Percentiles rank a stretch among this genome's conserved stretches.
Conservation (phyloP, 768 basidiomycete genomes). For the Coprinopsis strossmayeri region DNA sequence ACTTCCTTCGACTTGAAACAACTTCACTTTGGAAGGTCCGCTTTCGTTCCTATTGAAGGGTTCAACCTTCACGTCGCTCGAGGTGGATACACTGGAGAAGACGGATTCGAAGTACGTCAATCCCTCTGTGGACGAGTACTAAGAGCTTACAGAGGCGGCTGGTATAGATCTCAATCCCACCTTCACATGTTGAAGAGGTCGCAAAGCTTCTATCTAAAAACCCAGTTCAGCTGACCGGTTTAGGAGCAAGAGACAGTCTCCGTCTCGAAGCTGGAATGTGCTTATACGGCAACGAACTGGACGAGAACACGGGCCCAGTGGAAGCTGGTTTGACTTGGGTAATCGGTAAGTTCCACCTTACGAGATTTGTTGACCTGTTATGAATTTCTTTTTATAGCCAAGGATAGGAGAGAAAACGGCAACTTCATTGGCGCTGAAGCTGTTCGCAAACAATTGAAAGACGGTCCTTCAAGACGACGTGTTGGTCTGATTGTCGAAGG, state of each 20-base stretch:
- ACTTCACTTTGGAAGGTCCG: constrained; percentile 81
- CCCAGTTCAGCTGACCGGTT: constrained; percentile 77
- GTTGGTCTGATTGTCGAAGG: constrained; percentile 81
- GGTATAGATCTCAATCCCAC: constrained; percentile 91
- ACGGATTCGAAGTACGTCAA: constrained; percentile 81
- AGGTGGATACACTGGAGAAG: constrained; percentile 97
- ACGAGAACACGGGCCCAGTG: constrained; percentile 79
- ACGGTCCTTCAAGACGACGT: constrained; percentile 70
- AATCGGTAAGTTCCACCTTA: constrained; percentile 53
- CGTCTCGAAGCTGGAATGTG: constrained; percentile 96
- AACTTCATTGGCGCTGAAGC: constrained; percentile 75
- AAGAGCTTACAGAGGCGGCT: no score
- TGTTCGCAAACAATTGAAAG: constrained; percentile 70
- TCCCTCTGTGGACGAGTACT: no score
- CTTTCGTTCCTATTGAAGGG: constrained; percentile 72
- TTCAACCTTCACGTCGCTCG: constrained; percentile 84
- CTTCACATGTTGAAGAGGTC: constrained; percentile 64
- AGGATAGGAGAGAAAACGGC: constrained; percentile 66
- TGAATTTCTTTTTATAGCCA: constrained; percentile 41
- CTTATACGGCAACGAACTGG: constrained; percentile 89
- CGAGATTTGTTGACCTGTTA: background rate
- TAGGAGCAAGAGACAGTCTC: constrained; percentile 91
- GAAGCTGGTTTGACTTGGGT: constrained; percentile 94
- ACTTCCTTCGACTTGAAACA: constrained; percentile 67
- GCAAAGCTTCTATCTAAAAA: constrained; percentile 57